Evolutionary conservation across 352 stramenopile genomes (phyloP), one percentile per base, ranked within the genome.

Genomic region (Pythium folliculosum): DNA sequence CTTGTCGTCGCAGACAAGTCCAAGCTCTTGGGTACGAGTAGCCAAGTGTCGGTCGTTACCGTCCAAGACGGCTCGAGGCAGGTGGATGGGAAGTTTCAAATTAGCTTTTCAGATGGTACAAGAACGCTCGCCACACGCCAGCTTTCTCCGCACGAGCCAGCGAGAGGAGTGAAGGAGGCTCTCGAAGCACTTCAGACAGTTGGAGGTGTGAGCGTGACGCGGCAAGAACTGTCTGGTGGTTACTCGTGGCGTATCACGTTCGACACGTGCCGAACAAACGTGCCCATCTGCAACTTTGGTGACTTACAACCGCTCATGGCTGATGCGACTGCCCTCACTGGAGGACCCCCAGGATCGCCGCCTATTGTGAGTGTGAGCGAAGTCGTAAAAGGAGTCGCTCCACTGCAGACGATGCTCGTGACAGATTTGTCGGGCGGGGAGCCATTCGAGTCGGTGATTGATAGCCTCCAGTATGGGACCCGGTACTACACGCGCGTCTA

Each of bases 241-340:
- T 97, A 95, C 73, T 79, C 83, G 19, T 98, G 93, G 93, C 77
- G 84, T n/a, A 81, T 98, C 12, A 96, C 94, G 21, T 98, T 97
- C 61, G 87, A 75, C 40, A 84, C 76, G n/a, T 98, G 91, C 47
- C 76, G 80, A 58, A 78, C 76, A 10, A 86, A 73, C 12, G 72
- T 87, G 0, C 74, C 79, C 10, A 78, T 99, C 10, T 98, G 96
- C 73, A 98, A 98, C 70, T 88, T 91, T 57, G 94, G 94, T 10
- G 76, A 97, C 69, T 77, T 98, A 22, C 78, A 76, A 19, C 16
- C 69, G 25, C 76, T 98, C 2, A 63, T 72, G 9, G 67, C 74
- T 37, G 80, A 79, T 45, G 62, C 60, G 19, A 83, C 79, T 5
- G 73, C 67, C 25, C 76, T 92, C 8, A 38, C 77, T 2, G 86